A percentile compares a stretch with the other conserved stretches of the same genome.
Conservation (phyloP, 169 alveolate genomes). For the Toxoplasma gondii region DNA sequence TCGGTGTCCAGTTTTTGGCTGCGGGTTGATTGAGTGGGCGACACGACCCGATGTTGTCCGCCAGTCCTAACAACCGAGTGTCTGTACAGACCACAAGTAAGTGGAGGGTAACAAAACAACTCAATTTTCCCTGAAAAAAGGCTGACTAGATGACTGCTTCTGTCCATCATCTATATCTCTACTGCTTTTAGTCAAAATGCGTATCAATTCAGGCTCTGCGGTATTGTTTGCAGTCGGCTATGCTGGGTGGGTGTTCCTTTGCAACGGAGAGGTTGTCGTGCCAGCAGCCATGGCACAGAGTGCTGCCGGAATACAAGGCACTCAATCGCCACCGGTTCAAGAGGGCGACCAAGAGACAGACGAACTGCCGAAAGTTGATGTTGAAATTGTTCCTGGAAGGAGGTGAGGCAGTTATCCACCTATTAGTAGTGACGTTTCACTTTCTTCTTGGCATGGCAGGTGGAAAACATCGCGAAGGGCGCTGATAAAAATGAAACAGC, state of each 20-base stretch:
- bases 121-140: no score
- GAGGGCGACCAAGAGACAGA: neutral
- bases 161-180: no score
- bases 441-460: neutral
- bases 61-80: no score
- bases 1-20: no score
- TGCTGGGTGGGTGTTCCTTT: neutral
- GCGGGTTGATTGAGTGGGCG: no score
- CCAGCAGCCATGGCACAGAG: neutral
- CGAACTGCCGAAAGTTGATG: conserved; percentile 1
- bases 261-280: neutral
- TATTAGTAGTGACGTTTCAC: neutral
- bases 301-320: neutral
- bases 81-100: no score
- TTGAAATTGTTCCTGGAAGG: conserved; percentile 2
- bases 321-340: neutral
- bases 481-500: conserved; percentile 14
- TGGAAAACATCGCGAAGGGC: conserved; percentile 26
- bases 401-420: neutral
- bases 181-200: no score
- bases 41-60: no score
- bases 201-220: no score
- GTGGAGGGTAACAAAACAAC: no score
- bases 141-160: no score
- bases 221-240: no score